Evolutionary conservation across 2,329 filamentous ascomycete genomes (phyloP), one percentile per base, ranked within the genome.

Genomic region (Tolypocladium nubicola): DNA sequence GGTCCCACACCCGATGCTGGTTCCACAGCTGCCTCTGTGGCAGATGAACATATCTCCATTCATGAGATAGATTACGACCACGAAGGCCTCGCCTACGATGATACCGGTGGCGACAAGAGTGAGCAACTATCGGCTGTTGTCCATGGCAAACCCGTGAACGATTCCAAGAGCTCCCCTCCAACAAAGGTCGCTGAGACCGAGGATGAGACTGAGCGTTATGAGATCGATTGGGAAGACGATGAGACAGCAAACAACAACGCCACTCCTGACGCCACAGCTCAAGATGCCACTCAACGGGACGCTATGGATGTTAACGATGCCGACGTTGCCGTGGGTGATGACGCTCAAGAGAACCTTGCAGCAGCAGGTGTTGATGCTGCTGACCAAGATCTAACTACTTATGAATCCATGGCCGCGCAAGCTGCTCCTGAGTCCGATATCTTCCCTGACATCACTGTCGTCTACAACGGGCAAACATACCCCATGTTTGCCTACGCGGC

Each of bases 401-500:
- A 57, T 8, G 56, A 19, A 19, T 2, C 6, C 19, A 19, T 43
- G 16, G 23, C 14, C 14, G 30, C 52, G 3, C 37, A 59, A 23
- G 61, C 61, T 33, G 49, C 52, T 23, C 41, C 57, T 8, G 55
- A 55, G n/a, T 13, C 56, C 0, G 58, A 63, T 9, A 64, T 66
- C 1, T 72, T 64, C 56, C 75, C 68, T 16, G 65, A 62, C 61
- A 77, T 73, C 45, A 74, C 70, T 11, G 75, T 77, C 54, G 70
- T 71, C 52, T 77, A 76, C 58, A 74, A 71, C 56, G 74, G 73
- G 40, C 71, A 75, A 19, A 72, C 76, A 54, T 77, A 72, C 55
- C 75, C 75, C 4, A 65, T 75, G 39, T 73, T 76, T 56, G 73
- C 72, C 1, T 54, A 60, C 14, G 60, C 63, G 26, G 60, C 69